Evolutionary conservation across 2,329 filamentous ascomycete species (phyloP).

Genomic region (Aspergillus amoenus): DNA sequence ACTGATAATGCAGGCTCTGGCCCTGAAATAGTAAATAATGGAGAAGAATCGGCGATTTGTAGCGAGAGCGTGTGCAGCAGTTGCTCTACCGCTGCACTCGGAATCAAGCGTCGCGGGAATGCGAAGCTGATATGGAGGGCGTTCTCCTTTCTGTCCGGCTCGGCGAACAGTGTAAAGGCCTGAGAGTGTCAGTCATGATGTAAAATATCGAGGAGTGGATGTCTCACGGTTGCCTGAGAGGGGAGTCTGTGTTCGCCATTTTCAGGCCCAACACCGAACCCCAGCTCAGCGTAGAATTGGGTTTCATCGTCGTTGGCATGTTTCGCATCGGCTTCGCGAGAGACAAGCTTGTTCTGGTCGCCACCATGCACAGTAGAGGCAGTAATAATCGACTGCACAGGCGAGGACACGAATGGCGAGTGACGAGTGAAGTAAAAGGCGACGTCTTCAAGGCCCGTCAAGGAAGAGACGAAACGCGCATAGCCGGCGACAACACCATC

Average conservation of each 20-base stretch:
- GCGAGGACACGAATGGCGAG: slow-evolving; percentile 4
- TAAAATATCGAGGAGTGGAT: neutral
- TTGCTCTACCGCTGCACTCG: slow-evolving; percentile 19
- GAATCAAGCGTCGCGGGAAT: slow-evolving; percentile 21
- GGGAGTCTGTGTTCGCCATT: slow-evolving; percentile 15
- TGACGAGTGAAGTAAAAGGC: slow-evolving; percentile 21
- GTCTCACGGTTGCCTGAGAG: slow-evolving; percentile 12
- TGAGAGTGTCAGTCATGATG: slow-evolving; percentile 9
- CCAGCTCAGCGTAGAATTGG: slow-evolving; percentile 24
- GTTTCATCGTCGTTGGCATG: slow-evolving; percentile 18
- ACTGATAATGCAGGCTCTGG: slow-evolving; percentile 20
- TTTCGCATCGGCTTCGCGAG: slow-evolving; percentile 15
- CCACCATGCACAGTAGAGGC: slow-evolving; percentile 13
- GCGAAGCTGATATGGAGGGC: slow-evolving; percentile 17
- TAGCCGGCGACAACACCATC: slow-evolving; percentile 22
- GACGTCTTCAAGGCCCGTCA: slow-evolving; percentile 28
- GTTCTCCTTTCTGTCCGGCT: neutral
- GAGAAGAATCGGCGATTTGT: slow-evolving; percentile 15
- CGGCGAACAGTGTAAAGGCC: slow-evolving; percentile 19
- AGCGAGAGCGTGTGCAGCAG: slow-evolving; percentile 19
- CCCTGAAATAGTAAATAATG: slow-evolving; percentile 3
- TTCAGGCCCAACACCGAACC: slow-evolving; percentile 11
- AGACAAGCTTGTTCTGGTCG: neutral
- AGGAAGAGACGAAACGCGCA: slow-evolving; percentile 24
- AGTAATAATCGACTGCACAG: slow-evolving; percentile 9